These are phyloP conservation scores for Trichoderma pleuroti DNA, from an alignment of 2,329 filamentous ascomycete species.

Conservation along the genomic window DNA sequence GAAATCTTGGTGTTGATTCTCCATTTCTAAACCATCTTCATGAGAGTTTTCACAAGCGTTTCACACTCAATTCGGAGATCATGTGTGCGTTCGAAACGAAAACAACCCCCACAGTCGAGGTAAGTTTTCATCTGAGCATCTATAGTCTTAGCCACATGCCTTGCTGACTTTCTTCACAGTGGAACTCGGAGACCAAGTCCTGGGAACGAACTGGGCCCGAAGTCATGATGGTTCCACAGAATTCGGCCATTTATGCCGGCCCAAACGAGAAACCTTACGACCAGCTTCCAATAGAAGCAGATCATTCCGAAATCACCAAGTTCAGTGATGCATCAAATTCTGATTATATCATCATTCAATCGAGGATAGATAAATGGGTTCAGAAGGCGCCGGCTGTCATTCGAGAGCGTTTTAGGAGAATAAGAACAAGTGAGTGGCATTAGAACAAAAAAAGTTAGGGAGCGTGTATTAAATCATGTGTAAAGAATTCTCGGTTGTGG, in stretches of 20 bases:
- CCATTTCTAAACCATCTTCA: constrained; percentile 22
- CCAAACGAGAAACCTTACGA: constrained; percentile 22
- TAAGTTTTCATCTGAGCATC: not conserved
- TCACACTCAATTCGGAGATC: constrained; percentile 21
- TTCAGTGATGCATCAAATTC: not conserved
- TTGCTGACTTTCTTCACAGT: not conserved
- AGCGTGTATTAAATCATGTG: not conserved
- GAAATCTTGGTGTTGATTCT: constrained; percentile 24
- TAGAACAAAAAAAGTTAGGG: accelerated
- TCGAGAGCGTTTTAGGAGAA: not conserved
- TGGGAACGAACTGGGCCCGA: constrained; percentile 20
- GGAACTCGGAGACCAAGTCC: not conserved
- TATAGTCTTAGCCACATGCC: not conserved
- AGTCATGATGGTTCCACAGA: constrained; percentile 25
- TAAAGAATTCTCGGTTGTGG: not conserved
- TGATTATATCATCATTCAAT: not conserved
- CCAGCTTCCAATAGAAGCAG: constrained; percentile 23
- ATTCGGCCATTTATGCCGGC: constrained; percentile 26
- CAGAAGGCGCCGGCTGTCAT: not conserved
- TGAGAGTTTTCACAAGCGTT: constrained; percentile 22
- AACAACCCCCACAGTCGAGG: constrained; percentile 23
- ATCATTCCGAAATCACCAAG: constrained; percentile 29
- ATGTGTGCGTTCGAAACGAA: constrained; percentile 24
- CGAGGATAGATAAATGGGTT: not conserved
- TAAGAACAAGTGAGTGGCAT: not conserved